A percentile compares a stretch with the other conserved stretches of the same genome.
Conservation (phyloP, 148 eudicot species). For the Limonium bicolor region DNA sequence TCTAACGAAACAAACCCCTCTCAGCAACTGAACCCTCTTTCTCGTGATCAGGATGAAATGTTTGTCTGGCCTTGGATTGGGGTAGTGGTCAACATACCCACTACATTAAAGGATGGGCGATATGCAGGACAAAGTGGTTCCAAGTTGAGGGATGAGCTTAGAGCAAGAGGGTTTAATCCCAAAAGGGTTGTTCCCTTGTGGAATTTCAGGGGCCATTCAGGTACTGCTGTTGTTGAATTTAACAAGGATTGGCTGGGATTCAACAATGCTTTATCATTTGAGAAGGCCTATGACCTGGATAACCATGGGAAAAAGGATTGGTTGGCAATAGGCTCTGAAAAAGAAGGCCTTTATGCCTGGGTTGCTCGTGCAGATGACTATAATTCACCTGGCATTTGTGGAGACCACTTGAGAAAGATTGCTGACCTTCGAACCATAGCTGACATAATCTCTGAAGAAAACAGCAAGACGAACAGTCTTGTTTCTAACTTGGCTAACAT, state of each 20-base stretch:
- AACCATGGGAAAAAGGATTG: slow-evolving; percentile 82
- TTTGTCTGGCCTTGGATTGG: slow-evolving; percentile 98
- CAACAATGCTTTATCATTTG: slow-evolving; percentile 71
- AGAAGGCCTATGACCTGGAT: slow-evolving; percentile 71
- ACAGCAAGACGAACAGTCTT: slow-evolving; percentile 46
- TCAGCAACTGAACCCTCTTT: slow-evolving; percentile 18
- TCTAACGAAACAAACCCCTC: slow-evolving; percentile 32
- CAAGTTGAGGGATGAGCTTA: slow-evolving; percentile 68
- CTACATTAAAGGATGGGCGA: slow-evolving; percentile 48
- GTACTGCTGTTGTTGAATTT: slow-evolving; percentile 77
- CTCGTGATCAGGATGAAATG: slow-evolving; percentile 57
- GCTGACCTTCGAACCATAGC: slow-evolving; percentile 72
- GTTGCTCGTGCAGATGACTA: slow-evolving; percentile 98
- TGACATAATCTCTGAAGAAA: slow-evolving; percentile 64
- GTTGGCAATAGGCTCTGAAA: slow-evolving; percentile 28
- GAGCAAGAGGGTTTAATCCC: slow-evolving; percentile 67
- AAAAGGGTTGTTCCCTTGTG: slow-evolving; percentile 73
- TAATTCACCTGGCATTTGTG: slow-evolving; percentile 43
- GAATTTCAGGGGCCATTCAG: slow-evolving; percentile 81
- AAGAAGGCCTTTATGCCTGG: slow-evolving; percentile 72
- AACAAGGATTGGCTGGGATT: slow-evolving; percentile 79
- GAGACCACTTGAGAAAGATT: slow-evolving; percentile 74
- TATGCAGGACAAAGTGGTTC: slow-evolving; percentile 88
- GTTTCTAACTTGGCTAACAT: slow-evolving; percentile 46
- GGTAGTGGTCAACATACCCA: slow-evolving; percentile 66